Base-by-base conservation (phyloP, 129 eudicot genomes). In the Escallonia rubra region DNA sequence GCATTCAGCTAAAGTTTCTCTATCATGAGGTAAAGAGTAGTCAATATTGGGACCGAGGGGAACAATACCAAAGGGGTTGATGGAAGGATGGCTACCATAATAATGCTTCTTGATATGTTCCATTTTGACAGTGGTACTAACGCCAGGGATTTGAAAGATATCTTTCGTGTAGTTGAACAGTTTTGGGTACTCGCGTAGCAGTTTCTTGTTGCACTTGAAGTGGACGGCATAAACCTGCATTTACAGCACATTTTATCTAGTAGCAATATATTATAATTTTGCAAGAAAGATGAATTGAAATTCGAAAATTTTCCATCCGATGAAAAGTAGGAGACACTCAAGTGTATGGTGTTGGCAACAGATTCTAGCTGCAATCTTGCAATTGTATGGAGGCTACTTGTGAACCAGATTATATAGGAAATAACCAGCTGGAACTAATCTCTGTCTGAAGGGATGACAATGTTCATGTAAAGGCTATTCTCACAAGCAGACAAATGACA, bases 151-250 rank as follows among this genome's bases (percentile, higher is more conserved):
- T 62, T 91, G 97, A 78, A 74, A 88, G 54, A 86, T 63, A 61
- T 91, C 97, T 73, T 91, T 91, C 3, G 90, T 81, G 74, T 85
- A 88, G 61, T 87, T 91, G 82, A 91, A 87, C 34, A 91, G 64
- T 53, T 89, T 86, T 4, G 90, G 93, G 70, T 80, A 91, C 78
- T 91, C 97, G 0, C 86, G 83, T 9, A 91, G 77, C 14, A 85
- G 80, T 64, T 79, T 87, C 81, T 78, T 91, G 85, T 91, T 91
- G 76, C 97, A 91, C 82, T 91, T 91, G 84, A 91, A 91, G 78
- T 91, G 90, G 80, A 91, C 97, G 0, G 88, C 93, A 72, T 91
- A 91, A 40, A 87, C 97, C 97, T 87, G 84, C 66, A 67, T 15
- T 44, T 68, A 9, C 53, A 61, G 8, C 61, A 60, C 39, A 51